These are phyloP conservation scores for Yamadazyma takamatsuzukensis DNA, from an alignment of 805 yeast genomes.

Conservation along the genomic window DNA sequence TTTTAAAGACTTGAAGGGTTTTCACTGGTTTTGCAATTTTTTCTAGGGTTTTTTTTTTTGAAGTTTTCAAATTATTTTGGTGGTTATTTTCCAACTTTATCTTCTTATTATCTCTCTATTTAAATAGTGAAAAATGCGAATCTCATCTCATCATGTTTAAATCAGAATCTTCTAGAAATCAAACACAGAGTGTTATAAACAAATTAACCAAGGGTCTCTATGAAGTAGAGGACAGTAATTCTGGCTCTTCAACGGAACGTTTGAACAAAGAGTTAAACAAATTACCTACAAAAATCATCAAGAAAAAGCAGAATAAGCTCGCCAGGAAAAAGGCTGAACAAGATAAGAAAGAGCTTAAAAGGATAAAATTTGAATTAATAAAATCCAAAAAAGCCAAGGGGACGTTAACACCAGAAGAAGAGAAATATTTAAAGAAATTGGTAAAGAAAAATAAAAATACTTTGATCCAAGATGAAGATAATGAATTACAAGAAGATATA, in stretches of 20 bases:
- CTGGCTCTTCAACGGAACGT: conserved; percentile 16
- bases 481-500: conserved; percentile 30
- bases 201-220: conserved; percentile 21
- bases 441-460: conserved; percentile 31
- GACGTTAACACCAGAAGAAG: conserved; percentile 27
- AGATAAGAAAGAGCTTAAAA: conserved; percentile 30
- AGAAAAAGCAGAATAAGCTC: conserved; percentile 20
- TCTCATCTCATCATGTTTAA: conserved; percentile 19
- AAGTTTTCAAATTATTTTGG: no score
- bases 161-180: conserved; percentile 27
- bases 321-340: conserved; percentile 25
- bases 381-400: conserved; percentile 24
- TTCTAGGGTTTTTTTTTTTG: no score
- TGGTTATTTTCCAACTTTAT: no score
- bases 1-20: no score
- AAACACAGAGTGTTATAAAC: conserved; percentile 40
- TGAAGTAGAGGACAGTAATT: no score
- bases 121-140: no score
- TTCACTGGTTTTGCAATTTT: no score
- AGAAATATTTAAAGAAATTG: conserved; percentile 36
- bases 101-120: no score
- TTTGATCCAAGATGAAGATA: conserved; percentile 2
- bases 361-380: conserved; percentile 37
- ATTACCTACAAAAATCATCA: conserved; percentile 13
- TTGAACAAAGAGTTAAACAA: conserved; percentile 15